Evolutionary conservation across 2,329 filamentous ascomycete species (phyloP).

Genomic region (Colletotrichum truncatum): DNA sequence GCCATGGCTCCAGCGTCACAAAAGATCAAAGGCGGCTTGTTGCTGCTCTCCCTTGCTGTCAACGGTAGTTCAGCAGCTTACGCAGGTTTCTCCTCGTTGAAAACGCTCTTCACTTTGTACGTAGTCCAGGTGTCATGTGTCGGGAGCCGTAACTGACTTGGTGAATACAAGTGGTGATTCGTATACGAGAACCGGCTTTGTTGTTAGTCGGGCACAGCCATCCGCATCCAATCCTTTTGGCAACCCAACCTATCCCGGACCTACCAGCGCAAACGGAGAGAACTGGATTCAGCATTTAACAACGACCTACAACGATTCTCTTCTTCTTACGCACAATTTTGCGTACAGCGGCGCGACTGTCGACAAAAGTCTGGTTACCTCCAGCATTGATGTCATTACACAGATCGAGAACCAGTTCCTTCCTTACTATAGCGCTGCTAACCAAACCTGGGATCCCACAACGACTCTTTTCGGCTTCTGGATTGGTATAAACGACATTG

Average conservation of each 20-base stretch:
- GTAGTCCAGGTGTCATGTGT: accelerated
- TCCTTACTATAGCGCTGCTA: neutral
- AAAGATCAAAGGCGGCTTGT: neutral
- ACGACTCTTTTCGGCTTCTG: slow-evolving; percentile 58
- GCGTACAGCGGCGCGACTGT: neutral
- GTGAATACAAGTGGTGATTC: slow-evolving; percentile 57
- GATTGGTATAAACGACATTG: slow-evolving; percentile 67
- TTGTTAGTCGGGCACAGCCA: slow-evolving; percentile 48
- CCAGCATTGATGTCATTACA: slow-evolving; percentile 59
- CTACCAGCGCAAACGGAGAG: slow-evolving; percentile 56
- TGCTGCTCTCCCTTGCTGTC: neutral
- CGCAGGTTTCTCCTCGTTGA: neutral
- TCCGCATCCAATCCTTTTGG: slow-evolving; percentile 43
- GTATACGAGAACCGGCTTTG: slow-evolving; percentile 44
- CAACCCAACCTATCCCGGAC: slow-evolving; percentile 55
- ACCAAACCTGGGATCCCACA: slow-evolving; percentile 45
- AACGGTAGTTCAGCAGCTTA: neutral
- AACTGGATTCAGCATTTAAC: slow-evolving; percentile 66
- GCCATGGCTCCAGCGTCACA: neutral
- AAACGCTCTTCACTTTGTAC: slow-evolving; percentile 5
- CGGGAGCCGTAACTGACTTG: neutral
- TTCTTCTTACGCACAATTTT: neutral
- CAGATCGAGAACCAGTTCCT: slow-evolving; percentile 57
- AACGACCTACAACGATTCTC: neutral
- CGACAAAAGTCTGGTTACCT: slow-evolving; percentile 51